Conservation (phyloP, 108 stramenopile genomes). For the Thalassiosira profunda region DNA sequence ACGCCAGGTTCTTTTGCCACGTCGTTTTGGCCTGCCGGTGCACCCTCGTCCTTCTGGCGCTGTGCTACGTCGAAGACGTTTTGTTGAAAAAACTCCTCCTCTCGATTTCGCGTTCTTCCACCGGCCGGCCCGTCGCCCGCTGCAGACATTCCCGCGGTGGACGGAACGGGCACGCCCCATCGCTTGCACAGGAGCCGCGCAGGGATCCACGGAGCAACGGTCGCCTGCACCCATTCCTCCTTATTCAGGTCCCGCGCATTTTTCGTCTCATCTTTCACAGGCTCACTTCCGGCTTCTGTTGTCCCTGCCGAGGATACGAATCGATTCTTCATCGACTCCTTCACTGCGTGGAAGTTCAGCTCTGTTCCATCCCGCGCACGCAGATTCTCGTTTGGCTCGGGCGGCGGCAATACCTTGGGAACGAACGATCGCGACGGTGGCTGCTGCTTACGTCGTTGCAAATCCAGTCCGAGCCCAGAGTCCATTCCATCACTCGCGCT, state of each 20-base stretch:
- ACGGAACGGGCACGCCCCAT: conserved; percentile 41
- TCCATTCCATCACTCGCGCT: conserved; percentile 8
- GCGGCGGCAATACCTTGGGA: conserved; percentile 25
- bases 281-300: background rate
- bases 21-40: background rate
- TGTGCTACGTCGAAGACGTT: conserved; percentile 23
- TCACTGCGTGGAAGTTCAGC: conserved; percentile 44
- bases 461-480: conserved; percentile 34
- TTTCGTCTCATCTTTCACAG: background rate
- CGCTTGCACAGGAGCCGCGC: conserved; percentile 49
- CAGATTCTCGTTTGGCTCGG: background rate
- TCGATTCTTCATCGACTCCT: conserved; percentile 52
- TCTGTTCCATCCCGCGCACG: conserved; percentile 31
- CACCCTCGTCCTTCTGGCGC: background rate
- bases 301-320: conserved; percentile 27
- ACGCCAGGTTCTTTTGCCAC: too few relatives aligned
- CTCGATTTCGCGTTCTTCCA: background rate
- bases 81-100: conserved; percentile 35
- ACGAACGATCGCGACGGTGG: background rate
- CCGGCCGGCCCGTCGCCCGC: background rate
- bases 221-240: conserved; percentile 30
- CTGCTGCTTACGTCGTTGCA: conserved; percentile 14
- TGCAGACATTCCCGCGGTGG: conserved; percentile 10
- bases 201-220: conserved; percentile 28
- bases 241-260: background rate